A percentile compares a stretch with the other conserved stretches of the same genome.
These are phyloP conservation scores for Coffea humblotiana DNA, from an alignment of 305 asterid genomes.

Conservation along the genomic window DNA sequence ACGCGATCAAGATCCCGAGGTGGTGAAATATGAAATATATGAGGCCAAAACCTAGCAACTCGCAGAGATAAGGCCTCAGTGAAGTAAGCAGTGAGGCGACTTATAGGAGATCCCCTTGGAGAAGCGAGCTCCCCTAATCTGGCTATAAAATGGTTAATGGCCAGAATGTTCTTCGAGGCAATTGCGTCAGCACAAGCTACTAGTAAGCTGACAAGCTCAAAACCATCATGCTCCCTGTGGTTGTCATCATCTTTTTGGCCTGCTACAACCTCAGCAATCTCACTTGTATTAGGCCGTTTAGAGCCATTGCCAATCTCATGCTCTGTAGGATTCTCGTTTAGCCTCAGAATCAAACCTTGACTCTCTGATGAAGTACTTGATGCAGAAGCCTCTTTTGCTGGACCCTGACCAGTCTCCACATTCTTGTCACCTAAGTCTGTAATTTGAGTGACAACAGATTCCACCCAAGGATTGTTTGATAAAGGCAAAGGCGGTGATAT, in stretches of 20 bases:
- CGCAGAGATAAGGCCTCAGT: conserved; percentile 83
- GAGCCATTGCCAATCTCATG: conserved; percentile 61
- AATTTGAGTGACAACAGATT: conserved; percentile 55
- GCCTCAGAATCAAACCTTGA: conserved; percentile 44
- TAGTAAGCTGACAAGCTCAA: conserved; percentile 72
- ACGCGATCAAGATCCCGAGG: conserved; percentile 69
- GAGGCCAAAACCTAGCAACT: conserved; percentile 77
- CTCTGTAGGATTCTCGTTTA: conserved; percentile 30
- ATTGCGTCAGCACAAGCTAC: conserved; percentile 80
- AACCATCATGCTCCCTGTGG: conserved; percentile 47
- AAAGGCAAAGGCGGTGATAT: conserved; percentile 53
- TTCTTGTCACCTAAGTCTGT: conserved; percentile 53
- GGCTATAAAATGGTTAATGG: conserved; percentile 57
- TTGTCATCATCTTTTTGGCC: conserved; percentile 40
- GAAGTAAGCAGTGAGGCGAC: conserved; percentile 75
- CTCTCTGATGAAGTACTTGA: conserved; percentile 74
- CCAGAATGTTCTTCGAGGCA: conserved; percentile 52
- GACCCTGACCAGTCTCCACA: conserved; percentile 43
- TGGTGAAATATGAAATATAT: conserved; percentile 55
- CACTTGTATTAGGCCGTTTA: conserved; percentile 37
- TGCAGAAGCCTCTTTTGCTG: conserved; percentile 53
- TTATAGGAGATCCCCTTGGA: conserved; percentile 69
- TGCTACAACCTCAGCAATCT: conserved; percentile 25
- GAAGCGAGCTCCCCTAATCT: conserved; percentile 91
- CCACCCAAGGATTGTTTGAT: conserved; percentile 76